Evolutionary conservation across 345 rosid species (phyloP), one percentile per base, ranked within the genome.

Genomic region (Eucalyptus urophylla): DNA sequence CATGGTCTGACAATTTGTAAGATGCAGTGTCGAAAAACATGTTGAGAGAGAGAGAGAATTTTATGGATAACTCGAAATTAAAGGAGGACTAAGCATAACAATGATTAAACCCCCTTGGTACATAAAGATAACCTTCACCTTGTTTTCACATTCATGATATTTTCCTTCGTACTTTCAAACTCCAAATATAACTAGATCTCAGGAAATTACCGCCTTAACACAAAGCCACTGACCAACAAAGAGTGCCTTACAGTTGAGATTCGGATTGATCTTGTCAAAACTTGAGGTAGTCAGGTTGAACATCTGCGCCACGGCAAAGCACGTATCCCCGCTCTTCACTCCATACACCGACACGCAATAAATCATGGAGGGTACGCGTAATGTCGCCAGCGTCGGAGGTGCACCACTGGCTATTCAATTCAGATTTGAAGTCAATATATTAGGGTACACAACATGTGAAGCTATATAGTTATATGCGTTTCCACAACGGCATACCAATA

Each of bases 181-280:
- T 67, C 1, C 10, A 15, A n/a, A 4, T 3, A n/a, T n/a, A 67
- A 67, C 21, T 15, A n/a, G 21, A 65, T n/a, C 33, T 65, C 21
- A 65, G 76, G n/a, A 65, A 65, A 14, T 7, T n/a, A 14, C 3
- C 37, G 56, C 81, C 33, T 60, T 0, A 6, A 91, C 89, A 14
- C 95, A 91, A 21, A 94, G 87, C 94, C 94, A 93, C 60, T 93
- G 93, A 31, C 92, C 92, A n/a, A 86, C 86, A 49, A 93, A 94
- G 87, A 93, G 91, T 1, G 44, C 47, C 27, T 19, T n/a, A 8
- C 94, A 91, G 2, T 89, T 31, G 88, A 92, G 88, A 19, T 91
- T 94, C 7, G 92, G 94, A 89, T 91, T 91, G 83, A 90, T 54
- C 14, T 86, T 33, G 24, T 37, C 31, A 10, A 91, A 92, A 50